Evolutionary conservation across 2,329 filamentous ascomycete genomes (phyloP).

Genomic region (Pseudogymnoascus sp.): DNA sequence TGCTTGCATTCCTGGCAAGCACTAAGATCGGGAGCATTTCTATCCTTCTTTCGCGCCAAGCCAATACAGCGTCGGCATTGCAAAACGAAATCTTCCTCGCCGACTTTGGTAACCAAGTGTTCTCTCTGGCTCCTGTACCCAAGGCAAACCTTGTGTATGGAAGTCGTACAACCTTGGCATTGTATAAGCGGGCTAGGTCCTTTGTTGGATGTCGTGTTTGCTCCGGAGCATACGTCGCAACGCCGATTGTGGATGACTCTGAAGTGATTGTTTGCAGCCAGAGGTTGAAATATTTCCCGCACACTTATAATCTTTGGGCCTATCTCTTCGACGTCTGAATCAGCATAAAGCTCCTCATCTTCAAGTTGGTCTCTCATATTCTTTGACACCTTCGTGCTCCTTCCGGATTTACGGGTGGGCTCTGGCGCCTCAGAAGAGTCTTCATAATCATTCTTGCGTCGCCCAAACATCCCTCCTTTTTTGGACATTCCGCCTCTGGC

Average conservation of each 20-base stretch:
- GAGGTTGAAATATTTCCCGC: constrained; percentile 63
- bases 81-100: constrained; percentile 67
- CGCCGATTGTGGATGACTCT: constrained; percentile 56
- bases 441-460: background rate
- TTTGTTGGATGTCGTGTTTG: constrained; percentile 46
- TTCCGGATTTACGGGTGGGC: constrained; percentile 29
- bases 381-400: constrained; percentile 25
- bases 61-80: constrained; percentile 85
- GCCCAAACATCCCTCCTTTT: background rate
- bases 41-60: constrained; percentile 58
- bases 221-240: constrained; percentile 65
- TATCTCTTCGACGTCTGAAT: constrained; percentile 29
- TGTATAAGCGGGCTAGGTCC: constrained; percentile 59
- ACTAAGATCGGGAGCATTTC: constrained; percentile 59
- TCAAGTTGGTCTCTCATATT: constrained; percentile 43
- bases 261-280: constrained; percentile 59
- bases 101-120: constrained; percentile 85
- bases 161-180: constrained; percentile 82
- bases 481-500: background rate
- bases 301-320: constrained; percentile 54
- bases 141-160: constrained; percentile 78
- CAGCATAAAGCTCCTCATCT: constrained; percentile 40
- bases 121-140: constrained; percentile 66
- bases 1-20: constrained; percentile 63
- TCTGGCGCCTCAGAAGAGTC: constrained; percentile 17